A percentile compares a stretch with the other conserved stretches of the same genome.
Conservation (phyloP, 2,329 filamentous ascomycete genomes). For the Fonsecaea multimorphosa region DNA sequence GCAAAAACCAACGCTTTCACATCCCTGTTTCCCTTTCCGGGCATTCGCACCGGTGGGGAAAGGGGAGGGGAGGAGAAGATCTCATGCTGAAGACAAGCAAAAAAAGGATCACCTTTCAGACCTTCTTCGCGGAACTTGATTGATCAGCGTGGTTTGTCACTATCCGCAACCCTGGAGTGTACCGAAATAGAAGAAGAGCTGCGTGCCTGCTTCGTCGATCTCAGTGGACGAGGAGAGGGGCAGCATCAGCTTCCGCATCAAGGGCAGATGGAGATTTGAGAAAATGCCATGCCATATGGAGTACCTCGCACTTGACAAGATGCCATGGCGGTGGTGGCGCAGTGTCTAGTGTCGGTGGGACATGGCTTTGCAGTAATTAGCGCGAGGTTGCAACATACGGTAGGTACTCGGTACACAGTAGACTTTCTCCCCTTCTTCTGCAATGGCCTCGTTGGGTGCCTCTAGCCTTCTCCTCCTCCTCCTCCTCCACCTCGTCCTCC, state of each 20-base stretch:
- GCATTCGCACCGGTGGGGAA: not conserved
- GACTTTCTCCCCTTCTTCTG: not conserved
- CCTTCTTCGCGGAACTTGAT: not conserved
- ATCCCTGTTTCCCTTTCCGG: not conserved
- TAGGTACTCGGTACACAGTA: no score
- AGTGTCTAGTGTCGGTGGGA: not conserved
- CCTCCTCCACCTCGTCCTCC: not conserved
- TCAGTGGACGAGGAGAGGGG: not conserved
- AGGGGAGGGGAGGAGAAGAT: not conserved
- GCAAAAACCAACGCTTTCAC: no score
- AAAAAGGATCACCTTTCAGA: not conserved
- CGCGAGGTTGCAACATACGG: no score
- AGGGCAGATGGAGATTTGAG: not conserved
- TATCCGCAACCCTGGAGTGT: not conserved
- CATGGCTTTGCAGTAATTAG: no score
- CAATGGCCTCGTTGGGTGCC: not conserved
- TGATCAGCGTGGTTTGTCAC: not conserved
- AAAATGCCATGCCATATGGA: constrained; percentile 2
- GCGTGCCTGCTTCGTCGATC: no score
- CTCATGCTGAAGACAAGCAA: not conserved
- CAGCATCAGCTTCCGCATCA: not conserved
- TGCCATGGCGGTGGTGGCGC: constrained; percentile 1
- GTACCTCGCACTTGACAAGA: no score
- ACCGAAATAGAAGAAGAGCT: no score
- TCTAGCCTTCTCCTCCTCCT: no score